A percentile compares a stretch with the other conserved stretches of the same genome.
phyloP scores from a whole-genome alignment of 2,329 filamentous ascomycete genomes.

The Arachnomyces sp. region DNA sequence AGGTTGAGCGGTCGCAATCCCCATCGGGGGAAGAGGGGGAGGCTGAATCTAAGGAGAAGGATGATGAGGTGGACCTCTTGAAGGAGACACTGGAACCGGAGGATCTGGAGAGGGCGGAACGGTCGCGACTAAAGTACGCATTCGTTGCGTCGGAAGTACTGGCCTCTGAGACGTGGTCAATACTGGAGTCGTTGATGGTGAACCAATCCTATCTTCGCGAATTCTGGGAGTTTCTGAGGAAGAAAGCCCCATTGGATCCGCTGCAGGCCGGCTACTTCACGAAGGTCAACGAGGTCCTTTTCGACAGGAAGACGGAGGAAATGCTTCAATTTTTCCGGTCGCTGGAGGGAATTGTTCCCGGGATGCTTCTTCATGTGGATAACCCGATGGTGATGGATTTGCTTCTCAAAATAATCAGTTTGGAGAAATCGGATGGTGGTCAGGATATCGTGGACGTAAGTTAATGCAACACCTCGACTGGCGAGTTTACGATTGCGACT shows the following conservation, averaged over 20 bases:
- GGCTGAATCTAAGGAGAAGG: conserved; percentile 31
- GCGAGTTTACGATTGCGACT: background rate
- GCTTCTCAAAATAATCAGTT: conserved; percentile 88
- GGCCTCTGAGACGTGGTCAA: conserved; percentile 93
- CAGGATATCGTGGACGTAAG: conserved; percentile 87
- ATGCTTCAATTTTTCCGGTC: conserved; percentile 88
- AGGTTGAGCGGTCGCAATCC: conserved; percentile 30
- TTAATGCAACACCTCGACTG: too few relatives aligned
- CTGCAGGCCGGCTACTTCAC: conserved; percentile 97
- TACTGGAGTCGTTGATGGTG: conserved; percentile 84
- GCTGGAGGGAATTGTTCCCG: conserved; percentile 69
- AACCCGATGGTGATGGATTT: conserved; percentile 98
- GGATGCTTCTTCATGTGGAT: conserved; percentile 88
- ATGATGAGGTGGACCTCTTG: conserved; percentile 30
- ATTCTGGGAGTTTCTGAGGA: conserved; percentile 86
- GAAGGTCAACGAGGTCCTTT: conserved; percentile 94
- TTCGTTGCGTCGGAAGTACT: conserved; percentile 89
- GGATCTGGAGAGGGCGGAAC: conserved; percentile 67
- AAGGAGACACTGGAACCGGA: conserved; percentile 28
- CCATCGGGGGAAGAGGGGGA: conserved; percentile 22
- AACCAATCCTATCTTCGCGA: conserved; percentile 67
- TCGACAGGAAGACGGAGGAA: conserved; percentile 96
- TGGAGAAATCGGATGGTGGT: conserved; percentile 85
- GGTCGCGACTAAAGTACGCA: conserved; percentile 85
- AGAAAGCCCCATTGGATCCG: conserved; percentile 77